Evolutionary conservation across 2,329 filamentous ascomycete species (phyloP).

Genomic region (Beauveria bassiana): DNA sequence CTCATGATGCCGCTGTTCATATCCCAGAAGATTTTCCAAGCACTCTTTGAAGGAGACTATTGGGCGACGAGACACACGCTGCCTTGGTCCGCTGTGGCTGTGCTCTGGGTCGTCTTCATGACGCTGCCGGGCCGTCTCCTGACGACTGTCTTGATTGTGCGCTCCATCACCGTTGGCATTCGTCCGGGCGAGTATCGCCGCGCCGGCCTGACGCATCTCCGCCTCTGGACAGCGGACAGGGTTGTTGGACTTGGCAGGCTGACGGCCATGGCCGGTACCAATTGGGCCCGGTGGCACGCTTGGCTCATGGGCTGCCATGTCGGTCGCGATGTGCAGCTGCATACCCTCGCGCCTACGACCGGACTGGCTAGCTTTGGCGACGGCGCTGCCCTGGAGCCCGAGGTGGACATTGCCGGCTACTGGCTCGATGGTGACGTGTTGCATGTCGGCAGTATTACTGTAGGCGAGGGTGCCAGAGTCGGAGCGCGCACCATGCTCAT

Average conservation of each 20-base stretch:
- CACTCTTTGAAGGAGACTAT: background rate
- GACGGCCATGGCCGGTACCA: conserved; percentile 14
- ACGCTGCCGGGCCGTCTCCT: conserved; percentile 15
- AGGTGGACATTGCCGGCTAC: conserved; percentile 17
- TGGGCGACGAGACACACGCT: conserved; percentile 13
- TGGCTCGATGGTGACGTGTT: conserved; percentile 18
- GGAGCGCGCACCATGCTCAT: conserved; percentile 16
- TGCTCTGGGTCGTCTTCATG: conserved; percentile 13
- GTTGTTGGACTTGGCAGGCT: conserved; percentile 11
- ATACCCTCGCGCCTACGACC: conserved; percentile 13
- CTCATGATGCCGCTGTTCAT: conserved; percentile 11
- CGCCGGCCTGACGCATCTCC: conserved; percentile 14
- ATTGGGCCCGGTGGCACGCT: conserved; percentile 14
- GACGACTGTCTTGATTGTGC: conserved; percentile 8
- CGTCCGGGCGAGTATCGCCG: conserved; percentile 15
- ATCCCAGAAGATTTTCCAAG: conserved; percentile 13
- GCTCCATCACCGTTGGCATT: conserved; percentile 14
- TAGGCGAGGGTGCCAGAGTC: conserved; percentile 15
- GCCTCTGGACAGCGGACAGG: conserved; percentile 16
- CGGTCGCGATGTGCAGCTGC: conserved; percentile 15
- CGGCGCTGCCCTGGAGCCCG: conserved; percentile 16
- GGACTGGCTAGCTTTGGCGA: conserved; percentile 16
- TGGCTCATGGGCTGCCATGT: conserved; percentile 16
- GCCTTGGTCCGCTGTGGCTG: conserved; percentile 13
- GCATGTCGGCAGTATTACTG: conserved; percentile 14